Base-by-base conservation (phyloP, 148 eudicot species). In the Silene latifolia region DNA sequence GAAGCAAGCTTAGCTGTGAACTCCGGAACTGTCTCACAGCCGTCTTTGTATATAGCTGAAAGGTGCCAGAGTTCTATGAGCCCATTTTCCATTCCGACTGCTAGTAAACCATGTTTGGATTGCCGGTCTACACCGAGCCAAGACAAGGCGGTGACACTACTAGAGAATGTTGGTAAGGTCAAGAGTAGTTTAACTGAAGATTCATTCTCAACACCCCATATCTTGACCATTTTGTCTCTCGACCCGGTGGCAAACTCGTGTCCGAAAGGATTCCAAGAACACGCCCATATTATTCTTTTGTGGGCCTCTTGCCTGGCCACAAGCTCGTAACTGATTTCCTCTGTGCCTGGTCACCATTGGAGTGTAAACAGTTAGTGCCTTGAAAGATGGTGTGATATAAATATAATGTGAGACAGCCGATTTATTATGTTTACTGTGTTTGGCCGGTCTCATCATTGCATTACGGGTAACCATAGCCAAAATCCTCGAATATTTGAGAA, bases 271-370 rank as follows among this genome's bases (percentile, higher is more conserved):
- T 92, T 94, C 98, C 98, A 94, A 27, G 93, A 86, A 76, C 98
- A 91, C 21, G 93, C 80, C 98, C 98, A 94, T 87, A 94, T 90
- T 59, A 94, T 92, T 73, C 98, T 80, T 82, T 94, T 94, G 85
- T 94, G 97, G 8, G 96, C 98, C 79, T 91, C 97, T 80, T 90
- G 96, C 82, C 86, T 87, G 12, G 82, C 78, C 72, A 94, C 70
- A 21, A 94, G 92, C 75, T 87, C 76, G 72, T 86, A 74, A 27
- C 73, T 83, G 75, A 83, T 80, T 73, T 89, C 87, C n/a, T 92
- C 90, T 1, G 35, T 48, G 56, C 82, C 98, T 89, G 76, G 25
- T 72, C 35, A 76, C 59, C 48, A 70, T 69, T 21, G 58, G 0
- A 46, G 29, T 15, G 60, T 35, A 5, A 61, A 17, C 10, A 11